Evolutionary conservation across 2,329 filamentous ascomycete genomes (phyloP), one percentile per base, ranked within the genome.

Genomic region (Pseudogymnoascus sp.): DNA sequence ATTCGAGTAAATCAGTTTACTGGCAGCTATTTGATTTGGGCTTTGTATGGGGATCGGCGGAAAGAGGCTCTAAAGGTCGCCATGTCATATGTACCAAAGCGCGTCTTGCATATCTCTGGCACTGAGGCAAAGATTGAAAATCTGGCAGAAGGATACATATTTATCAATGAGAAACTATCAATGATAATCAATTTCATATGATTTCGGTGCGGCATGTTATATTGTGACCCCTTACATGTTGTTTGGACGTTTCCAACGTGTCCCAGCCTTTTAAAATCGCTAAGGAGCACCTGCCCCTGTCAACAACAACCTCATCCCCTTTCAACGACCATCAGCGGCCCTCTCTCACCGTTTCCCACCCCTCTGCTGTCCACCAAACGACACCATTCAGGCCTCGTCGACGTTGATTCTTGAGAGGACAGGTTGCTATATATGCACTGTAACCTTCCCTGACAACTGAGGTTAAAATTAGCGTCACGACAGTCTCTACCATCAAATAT

Each of bases 271-370:
- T 52, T 30, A 30, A 52, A 30, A 26, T 52, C 45, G 45, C 45
- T 52, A 52, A 52, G 45, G 26, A 52, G 26, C 45, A 30, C 26
- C 45, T 52, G 45, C 45, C 45, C 45, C 45, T 52, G 45, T 52
- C 45, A 30, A 52, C 45, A 30, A 52, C 45, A 52, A 52, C 45
- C 45, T 52, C 45, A 52, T 52, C 45, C 45, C 45, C 45, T 52
- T 52, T 52, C 45, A 52, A 52, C 26, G 26, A 52, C 9, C 45
- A 15, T 52, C 45, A 30, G 45, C 26, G 12, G 45, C 45, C 45
- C 45, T 52, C 45, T 18, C 45, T 13, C 15, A 52, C 23, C 9
- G n/a, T 8, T 52, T 52, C 12, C 26, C 45, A 52, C 45, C 26
- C 26, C 26, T 52, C 45, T 30, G 45, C 15, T 52, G 30, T 52